Evolutionary conservation across 345 rosid species (phyloP).

Genomic region (Acer campestre): DNA sequence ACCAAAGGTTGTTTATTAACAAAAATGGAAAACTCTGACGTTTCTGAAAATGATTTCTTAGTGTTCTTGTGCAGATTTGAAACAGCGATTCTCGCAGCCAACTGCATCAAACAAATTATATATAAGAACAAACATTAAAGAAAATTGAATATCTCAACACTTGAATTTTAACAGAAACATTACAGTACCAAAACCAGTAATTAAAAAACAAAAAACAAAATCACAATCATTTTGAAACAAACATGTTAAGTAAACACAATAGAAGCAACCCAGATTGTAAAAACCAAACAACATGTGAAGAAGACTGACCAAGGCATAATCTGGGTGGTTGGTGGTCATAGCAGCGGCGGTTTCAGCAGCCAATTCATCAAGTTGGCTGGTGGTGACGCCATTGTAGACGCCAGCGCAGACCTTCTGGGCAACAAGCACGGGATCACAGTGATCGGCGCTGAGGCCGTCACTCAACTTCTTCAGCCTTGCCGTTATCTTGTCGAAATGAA

Average conservation of each 20-base stretch:
- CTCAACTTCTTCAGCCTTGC: slow-evolving; percentile 87
- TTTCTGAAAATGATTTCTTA: slow-evolving; percentile 83
- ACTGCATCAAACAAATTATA: slow-evolving; percentile 37
- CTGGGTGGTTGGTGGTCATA: slow-evolving; percentile 88
- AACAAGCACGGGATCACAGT: slow-evolving; percentile 52
- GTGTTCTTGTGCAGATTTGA: slow-evolving; percentile 97
- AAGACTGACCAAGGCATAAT: slow-evolving; percentile 79
- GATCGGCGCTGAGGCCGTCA: slow-evolving; percentile 75
- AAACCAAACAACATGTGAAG: no score
- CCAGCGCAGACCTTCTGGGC: slow-evolving; percentile 92
- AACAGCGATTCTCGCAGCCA: slow-evolving; percentile 95
- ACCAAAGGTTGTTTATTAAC: not conserved
- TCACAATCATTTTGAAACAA: no score
- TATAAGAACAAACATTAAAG: no score
- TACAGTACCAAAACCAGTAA: no score
- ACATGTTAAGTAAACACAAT: no score
- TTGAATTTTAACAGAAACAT: no score
- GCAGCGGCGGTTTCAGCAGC: slow-evolving; percentile 96
- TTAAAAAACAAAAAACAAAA: no score
- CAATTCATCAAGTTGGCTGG: slow-evolving; percentile 89
- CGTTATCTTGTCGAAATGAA: slow-evolving; percentile 86
- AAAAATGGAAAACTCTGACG: slow-evolving; percentile 53
- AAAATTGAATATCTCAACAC: no score
- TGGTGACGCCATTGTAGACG: slow-evolving; percentile 87
- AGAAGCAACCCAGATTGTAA: no score